phyloP scores from a whole-genome alignment of 1,284 basidiomycete genomes.

The Bondarzewia mesenterica region DNA sequence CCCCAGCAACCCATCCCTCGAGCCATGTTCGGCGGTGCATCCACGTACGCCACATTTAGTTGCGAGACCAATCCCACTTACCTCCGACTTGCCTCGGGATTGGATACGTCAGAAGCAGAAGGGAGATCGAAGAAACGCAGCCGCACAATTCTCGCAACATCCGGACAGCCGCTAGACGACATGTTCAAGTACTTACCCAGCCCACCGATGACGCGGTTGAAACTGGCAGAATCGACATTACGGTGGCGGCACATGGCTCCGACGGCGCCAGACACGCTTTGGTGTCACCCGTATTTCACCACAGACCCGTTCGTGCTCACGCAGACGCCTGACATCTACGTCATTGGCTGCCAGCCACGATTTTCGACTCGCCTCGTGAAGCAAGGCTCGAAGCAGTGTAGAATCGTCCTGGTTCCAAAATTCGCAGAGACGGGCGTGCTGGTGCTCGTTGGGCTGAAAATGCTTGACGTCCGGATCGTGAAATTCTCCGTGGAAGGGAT shows the following conservation, averaged over 20 bases:
- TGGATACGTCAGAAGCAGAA: slow-evolving; percentile 11
- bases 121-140: slow-evolving; percentile 12
- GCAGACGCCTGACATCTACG: slow-evolving; percentile 82
- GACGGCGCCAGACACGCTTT: slow-evolving; percentile 96
- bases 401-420: slow-evolving; percentile 79
- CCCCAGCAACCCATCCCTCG: slow-evolving; percentile 93
- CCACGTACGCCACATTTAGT: slow-evolving; percentile 56
- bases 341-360: slow-evolving; percentile 86
- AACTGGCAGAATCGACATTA: slow-evolving; percentile 74
- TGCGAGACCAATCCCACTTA: slow-evolving; percentile 91
- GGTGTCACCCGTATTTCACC: slow-evolving; percentile 93
- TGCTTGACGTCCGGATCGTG: slow-evolving; percentile 38
- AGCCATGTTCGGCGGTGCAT: slow-evolving; percentile 79
- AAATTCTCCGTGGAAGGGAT: slow-evolving; percentile 21
- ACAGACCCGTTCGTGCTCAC: slow-evolving; percentile 86
- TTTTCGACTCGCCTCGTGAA: slow-evolving; percentile 69
- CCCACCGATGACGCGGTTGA: slow-evolving; percentile 59
- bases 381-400: slow-evolving; percentile 41
- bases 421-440: slow-evolving; percentile 64
- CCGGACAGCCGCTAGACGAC: slow-evolving; percentile 92
- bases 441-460: slow-evolving; percentile 55
- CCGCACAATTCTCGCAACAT: slow-evolving; percentile 69
- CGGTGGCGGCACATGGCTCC: slow-evolving; percentile 96
- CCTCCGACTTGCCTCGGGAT: slow-evolving; percentile 45
- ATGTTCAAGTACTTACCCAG: slow-evolving; percentile 87